phyloP scores from a whole-genome alignment of 2,329 filamentous ascomycete genomes.

The Xylariaceae sp. region DNA sequence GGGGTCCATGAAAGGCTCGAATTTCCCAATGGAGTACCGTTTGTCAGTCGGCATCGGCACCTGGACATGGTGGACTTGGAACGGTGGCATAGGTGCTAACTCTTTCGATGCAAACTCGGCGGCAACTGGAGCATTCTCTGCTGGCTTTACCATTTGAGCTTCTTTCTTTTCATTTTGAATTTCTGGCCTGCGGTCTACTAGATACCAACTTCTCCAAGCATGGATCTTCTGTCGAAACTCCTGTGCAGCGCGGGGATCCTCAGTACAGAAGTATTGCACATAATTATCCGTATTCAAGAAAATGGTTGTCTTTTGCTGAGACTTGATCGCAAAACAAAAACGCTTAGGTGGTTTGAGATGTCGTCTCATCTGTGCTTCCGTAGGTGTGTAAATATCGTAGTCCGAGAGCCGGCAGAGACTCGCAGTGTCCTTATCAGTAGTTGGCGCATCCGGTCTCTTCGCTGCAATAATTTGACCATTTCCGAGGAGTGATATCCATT shows the following conservation, averaged over 20 bases:
- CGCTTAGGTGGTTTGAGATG: slow-evolving; percentile 80
- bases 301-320: slow-evolving; percentile 80
- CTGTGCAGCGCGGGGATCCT: slow-evolving; percentile 63
- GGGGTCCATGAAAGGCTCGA: slow-evolving; percentile 64
- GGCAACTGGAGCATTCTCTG: slow-evolving; percentile 25
- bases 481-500: slow-evolving; percentile 67
- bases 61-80: slow-evolving; percentile 34
- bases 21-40: slow-evolving; percentile 62
- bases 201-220: slow-evolving; percentile 86
- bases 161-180: slow-evolving; percentile 28
- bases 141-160: slow-evolving; percentile 26
- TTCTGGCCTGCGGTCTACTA: slow-evolving; percentile 62
- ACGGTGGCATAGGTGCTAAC: slow-evolving; percentile 28
- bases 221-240: slow-evolving; percentile 70
- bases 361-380: slow-evolving; percentile 61
- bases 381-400: slow-evolving; percentile 85
- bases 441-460: slow-evolving; percentile 63
- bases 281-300: slow-evolving; percentile 82
- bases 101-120: slow-evolving; percentile 29
- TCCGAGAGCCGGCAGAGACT: slow-evolving; percentile 83
- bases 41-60: slow-evolving; percentile 43
- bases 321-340: slow-evolving; percentile 84
- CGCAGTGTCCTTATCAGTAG: slow-evolving; percentile 60
- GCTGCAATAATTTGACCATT: slow-evolving; percentile 70
- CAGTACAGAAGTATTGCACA: slow-evolving; percentile 86